Conservation (phyloP, 176 grass and related monocot species). For the Alloteropsis semialata region DNA sequence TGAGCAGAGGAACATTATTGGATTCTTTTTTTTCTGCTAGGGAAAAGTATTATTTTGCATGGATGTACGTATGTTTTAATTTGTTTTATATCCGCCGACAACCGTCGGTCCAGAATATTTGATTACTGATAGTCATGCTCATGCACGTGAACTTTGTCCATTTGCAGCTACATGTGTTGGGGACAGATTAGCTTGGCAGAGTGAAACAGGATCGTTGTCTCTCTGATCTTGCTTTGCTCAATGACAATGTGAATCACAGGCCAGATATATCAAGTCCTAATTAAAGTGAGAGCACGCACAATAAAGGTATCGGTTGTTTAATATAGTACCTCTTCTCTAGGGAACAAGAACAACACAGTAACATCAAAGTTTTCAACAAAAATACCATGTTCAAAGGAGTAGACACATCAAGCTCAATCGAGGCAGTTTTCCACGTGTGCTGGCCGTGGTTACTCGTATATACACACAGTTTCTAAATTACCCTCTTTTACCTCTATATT, state of each 20-base stretch:
- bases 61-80: not conserved
- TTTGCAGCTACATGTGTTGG: not conserved
- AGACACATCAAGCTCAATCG: too few species aligned
- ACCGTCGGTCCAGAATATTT: slow-evolving; percentile 20
- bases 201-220: not conserved
- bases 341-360: not conserved
- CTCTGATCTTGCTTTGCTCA: not conserved
- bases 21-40: not conserved
- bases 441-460: too few species aligned
- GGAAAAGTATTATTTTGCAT: not conserved
- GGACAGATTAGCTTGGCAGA: not conserved
- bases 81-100: not conserved
- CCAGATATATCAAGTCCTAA: not conserved
- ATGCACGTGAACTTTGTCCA: slow-evolving; percentile 37
- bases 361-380: not conserved
- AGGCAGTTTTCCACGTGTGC: too few species aligned
- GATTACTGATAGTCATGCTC: not conserved
- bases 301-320: not conserved
- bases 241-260: slow-evolving; percentile 5
- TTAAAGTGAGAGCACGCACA: not conserved
- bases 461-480: too few species aligned
- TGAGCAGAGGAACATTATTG: not conserved
- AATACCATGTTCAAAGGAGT: not conserved
- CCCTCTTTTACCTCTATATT: too few species aligned
- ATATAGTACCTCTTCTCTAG: not conserved